Percentiles rank a stretch among this genome's conserved stretches.
phyloP scores from a whole-genome alignment of 129 eudicot genomes.

The Centaurea solstitialis region DNA sequence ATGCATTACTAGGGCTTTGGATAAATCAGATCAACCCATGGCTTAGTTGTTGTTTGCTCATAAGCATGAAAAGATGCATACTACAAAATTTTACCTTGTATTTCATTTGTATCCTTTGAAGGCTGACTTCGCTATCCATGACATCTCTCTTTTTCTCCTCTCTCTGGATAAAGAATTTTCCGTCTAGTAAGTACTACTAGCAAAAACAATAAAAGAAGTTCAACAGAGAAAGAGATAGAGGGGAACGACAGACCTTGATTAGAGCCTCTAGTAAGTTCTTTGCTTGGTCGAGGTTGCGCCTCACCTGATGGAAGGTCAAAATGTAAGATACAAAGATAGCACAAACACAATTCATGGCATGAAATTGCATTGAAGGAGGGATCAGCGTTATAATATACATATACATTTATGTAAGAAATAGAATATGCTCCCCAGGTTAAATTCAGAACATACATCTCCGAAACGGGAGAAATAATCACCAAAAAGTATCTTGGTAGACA shows the following conservation, averaged over 20 bases:
- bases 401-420: neutral
- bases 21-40: neutral
- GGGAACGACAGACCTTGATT: conserved; percentile 51
- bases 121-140: conserved; percentile 74
- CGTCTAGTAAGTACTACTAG: conserved; percentile 6
- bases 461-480: neutral
- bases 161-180: conserved; percentile 47
- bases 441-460: neutral
- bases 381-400: neutral
- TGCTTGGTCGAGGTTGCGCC: conserved; percentile 98
- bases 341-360: neutral
- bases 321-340: neutral
- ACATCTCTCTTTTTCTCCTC: conserved; percentile 98
- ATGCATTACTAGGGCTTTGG: neutral
- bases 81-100: conserved; percentile 53
- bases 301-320: conserved; percentile 46
- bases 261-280: conserved; percentile 78
- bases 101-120: conserved; percentile 81
- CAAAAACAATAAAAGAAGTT: neutral
- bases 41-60: neutral
- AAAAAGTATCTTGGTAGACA: neutral
- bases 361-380: neutral
- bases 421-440: neutral
- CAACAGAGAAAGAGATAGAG: neutral
- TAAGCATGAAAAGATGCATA: neutral